A percentile compares a stretch with the other conserved stretches of the same genome.
Evolutionary conservation across 305 asterid genomes (phyloP).

Genomic region (Fraxinus sp.): DNA sequence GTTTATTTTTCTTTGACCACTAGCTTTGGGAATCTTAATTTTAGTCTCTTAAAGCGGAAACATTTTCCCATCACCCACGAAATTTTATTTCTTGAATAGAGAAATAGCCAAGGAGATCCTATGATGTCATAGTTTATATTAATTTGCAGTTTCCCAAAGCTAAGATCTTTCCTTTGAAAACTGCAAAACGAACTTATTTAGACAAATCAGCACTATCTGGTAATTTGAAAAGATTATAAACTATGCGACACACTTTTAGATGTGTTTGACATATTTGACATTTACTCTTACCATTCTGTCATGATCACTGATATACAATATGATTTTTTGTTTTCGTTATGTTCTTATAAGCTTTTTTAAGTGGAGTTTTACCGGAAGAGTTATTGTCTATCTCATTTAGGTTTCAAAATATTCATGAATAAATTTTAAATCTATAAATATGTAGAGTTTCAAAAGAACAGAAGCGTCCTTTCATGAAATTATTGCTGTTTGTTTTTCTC

Average conservation of each 20-base stretch:
- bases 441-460: background rate
- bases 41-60: background rate
- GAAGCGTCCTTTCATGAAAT: background rate
- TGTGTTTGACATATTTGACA: background rate
- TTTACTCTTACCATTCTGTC: background rate
- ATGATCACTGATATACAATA: background rate
- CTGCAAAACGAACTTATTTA: background rate
- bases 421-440: background rate
- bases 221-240: background rate
- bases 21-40: background rate
- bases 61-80: background rate
- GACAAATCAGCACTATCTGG: background rate
- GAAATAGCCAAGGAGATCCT: background rate
- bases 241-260: background rate
- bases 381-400: background rate
- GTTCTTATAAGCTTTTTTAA: background rate
- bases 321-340: background rate
- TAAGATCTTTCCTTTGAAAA: background rate
- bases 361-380: background rate
- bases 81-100: background rate
- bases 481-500: slow-evolving; percentile 19
- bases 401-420: background rate
- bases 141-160: background rate
- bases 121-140: background rate
- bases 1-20: background rate